Base-by-base conservation (phyloP, 495 filamentous ascomycete genomes). In the Hypoxylon perforatum region DNA sequence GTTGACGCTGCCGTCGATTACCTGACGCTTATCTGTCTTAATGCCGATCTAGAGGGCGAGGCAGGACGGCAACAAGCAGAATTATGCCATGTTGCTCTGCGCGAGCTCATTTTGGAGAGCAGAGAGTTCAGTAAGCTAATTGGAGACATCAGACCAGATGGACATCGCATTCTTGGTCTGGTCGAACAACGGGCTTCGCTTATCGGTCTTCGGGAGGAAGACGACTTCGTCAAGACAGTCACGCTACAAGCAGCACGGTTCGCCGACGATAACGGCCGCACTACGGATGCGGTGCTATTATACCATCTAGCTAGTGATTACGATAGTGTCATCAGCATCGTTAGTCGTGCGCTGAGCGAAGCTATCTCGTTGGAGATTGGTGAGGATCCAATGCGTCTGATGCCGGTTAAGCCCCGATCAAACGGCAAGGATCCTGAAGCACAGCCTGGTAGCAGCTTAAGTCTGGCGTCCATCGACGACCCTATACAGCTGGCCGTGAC, bases 261-360 rank as follows among this genome's bases (percentile, higher is more conserved):
- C 57, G 95, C 95, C 4, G 94, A 98, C 63, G 96, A 98, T 70
- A 96, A 92, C 75, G 94, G 96, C 33, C 85, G 96, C 36, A 90
- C 89, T 1, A 92, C 92, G 6, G 95, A 99, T 76, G 93, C 96
- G 0, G 94, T 97, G 4, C 83, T 99, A 46, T 80, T 99, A 38
- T 97, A 95, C 72, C 94, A 98, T 75, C 85, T 99, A 35, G 94
- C 94, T 0, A 92, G 92, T 69, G 92, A 99, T 70, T 98, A 96
- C 73, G 93, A 98, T 67, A 91, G 86, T 57, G 96, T 97, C 39
- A 87, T 97, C 56, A 78, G 85, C 41, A 94, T 97, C 65, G 86
- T 97, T 64, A 97, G 94, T 76, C 88, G 92, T 25, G 88, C 93
- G n/a, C 81, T 98, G 23, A 94, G 93, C 19, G 93, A 97, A 73